Evolutionary conservation across 306 rosid genomes (phyloP).

Genomic region (Gastrolobium villosum): DNA sequence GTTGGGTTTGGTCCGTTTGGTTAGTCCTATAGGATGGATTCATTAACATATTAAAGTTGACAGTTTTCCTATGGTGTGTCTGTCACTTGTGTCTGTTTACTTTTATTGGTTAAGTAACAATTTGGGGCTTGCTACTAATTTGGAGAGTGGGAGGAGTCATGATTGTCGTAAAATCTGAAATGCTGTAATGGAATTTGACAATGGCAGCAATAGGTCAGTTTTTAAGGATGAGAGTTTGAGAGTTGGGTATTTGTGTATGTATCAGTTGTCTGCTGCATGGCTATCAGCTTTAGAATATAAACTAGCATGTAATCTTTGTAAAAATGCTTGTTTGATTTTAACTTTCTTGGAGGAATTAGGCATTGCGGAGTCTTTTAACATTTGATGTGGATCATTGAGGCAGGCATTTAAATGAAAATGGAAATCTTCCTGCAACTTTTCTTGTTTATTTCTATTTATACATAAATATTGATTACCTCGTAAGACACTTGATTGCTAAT

Average conservation of each 20-base stretch:
- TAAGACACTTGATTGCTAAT: background rate
- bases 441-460: background rate
- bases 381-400: slow-evolving; percentile 5
- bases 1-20: slow-evolving; percentile 16
- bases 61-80: slow-evolving; percentile 2
- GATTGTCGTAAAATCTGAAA: slow-evolving; percentile 36
- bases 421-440: slow-evolving; percentile 16
- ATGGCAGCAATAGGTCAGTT: background rate
- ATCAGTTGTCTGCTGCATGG: background rate
- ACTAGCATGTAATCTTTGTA: background rate
- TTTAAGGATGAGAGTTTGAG: background rate
- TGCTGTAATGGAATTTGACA: slow-evolving; percentile 9
- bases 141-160: slow-evolving; percentile 30
- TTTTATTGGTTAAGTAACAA: background rate
- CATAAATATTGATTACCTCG: background rate
- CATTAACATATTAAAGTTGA: slow-evolving; percentile 11
- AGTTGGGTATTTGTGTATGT: slow-evolving; percentile 6
- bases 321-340: slow-evolving; percentile 1
- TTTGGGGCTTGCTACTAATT: slow-evolving; percentile 29
- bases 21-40: slow-evolving; percentile 18
- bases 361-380: background rate
- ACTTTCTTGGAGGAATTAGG: background rate
- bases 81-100: slow-evolving; percentile 6
- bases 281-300: slow-evolving; percentile 1
- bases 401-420: background rate